Base-by-base conservation (phyloP, 2,329 filamentous ascomycete species). In the Claviceps sp. region DNA sequence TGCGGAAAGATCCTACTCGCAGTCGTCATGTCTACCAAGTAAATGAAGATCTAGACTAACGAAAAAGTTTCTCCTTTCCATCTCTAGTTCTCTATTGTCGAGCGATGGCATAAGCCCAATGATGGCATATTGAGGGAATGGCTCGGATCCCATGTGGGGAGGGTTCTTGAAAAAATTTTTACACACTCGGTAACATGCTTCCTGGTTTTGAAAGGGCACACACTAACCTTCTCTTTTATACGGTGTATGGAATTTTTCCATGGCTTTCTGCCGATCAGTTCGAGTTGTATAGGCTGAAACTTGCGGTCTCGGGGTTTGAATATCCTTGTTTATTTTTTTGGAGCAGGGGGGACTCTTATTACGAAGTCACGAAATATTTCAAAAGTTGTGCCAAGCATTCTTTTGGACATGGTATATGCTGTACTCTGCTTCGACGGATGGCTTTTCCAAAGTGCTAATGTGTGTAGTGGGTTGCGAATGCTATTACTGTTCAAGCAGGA, bases 1-100 rank as follows among this genome's bases (percentile, higher is more conserved):
- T 97, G 93, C 86, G 89, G 60, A 96, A 95, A 68, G 93, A 96
- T 64, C 80, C 82, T 47, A 82, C 83, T 55, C 79, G 90, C 62
- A 85, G 79, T 65, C 84, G 88, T 61, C 88, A 95, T 64, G 83
- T 93, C 58, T 94, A 95, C 68, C 82, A 91, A 67, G 76, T 83
- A 59, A 82, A 78, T 61, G 84, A 86, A 51, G 85, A 89, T 53
- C 73, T 86, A 62, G 85, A 86, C 71, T 82, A 75, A 79, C 59
- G 43, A 42, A 16, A 23, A 14, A 20, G 16, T 42, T 26, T 9
- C 20, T 11, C 22, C 29, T 38, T 39, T 40, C 14, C 23, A 34
- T 5, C 45, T 49, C 46, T 52, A 48, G 45, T 52, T 42, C 13
- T 50, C 26, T 9, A 22, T 49, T 50, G 22, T 36, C n/a, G 45